A percentile compares a stretch with the other conserved stretches of the same genome.
Conservation (phyloP, 257 asterid species). For the Solanum habrochaites region DNA sequence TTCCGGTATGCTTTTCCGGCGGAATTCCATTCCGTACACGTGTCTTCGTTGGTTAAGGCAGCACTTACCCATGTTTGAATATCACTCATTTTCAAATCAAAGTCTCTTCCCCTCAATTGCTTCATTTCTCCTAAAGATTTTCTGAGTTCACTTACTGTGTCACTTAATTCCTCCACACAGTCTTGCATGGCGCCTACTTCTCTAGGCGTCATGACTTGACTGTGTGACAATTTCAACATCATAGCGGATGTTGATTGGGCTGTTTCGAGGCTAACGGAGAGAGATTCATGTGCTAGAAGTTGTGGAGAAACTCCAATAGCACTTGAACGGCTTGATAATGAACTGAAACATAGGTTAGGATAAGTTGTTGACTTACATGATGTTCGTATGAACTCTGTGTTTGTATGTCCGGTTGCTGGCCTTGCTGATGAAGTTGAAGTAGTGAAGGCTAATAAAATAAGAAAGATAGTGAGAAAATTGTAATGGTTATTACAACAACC, state of each 20-base stretch:
- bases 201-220: constrained; percentile 27
- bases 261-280: constrained; percentile 28
- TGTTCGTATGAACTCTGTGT: constrained; percentile 37
- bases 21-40: constrained; percentile 65
- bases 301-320: constrained; percentile 32
- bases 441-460: neutral
- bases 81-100: constrained; percentile 26
- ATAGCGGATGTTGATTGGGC: constrained; percentile 30
- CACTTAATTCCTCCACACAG: constrained; percentile 53
- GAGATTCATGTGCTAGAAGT: constrained; percentile 50
- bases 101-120: constrained; percentile 19
- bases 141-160: constrained; percentile 32
- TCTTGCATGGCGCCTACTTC: constrained; percentile 55
- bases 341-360: constrained; percentile 51
- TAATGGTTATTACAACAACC: neutral
- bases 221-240: constrained; percentile 26
- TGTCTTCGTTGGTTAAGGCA: constrained; percentile 66
- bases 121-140: constrained; percentile 40
- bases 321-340: constrained; percentile 42
- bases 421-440: constrained; percentile 11
- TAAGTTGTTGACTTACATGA: constrained; percentile 60
- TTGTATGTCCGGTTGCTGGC: constrained; percentile 1
- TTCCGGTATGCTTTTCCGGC: constrained; percentile 34
- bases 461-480: neutral
- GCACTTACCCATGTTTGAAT: constrained; percentile 81